Percentiles rank a stretch among this genome's conserved stretches.
These are phyloP conservation scores for Chlamydomonas incerta DNA, from an alignment of 139 green algal species.

Conservation along the genomic window DNA sequence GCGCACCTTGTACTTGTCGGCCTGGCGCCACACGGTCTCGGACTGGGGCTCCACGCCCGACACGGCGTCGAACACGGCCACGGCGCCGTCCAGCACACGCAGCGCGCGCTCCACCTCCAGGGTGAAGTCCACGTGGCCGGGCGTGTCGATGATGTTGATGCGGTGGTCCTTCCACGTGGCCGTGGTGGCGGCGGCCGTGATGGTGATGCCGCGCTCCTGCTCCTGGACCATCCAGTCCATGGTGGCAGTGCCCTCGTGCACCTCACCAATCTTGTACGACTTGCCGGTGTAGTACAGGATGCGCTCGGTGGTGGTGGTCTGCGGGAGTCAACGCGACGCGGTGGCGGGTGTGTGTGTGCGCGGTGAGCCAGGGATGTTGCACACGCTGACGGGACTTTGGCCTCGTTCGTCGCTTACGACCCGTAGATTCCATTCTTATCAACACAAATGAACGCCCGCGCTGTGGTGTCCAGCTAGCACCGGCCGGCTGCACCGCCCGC, in stretches of 20 bases:
- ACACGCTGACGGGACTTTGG: too few species aligned
- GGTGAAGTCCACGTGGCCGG: constrained; percentile 98
- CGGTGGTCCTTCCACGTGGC: constrained; percentile 96
- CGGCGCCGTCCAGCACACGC: constrained; percentile 97
- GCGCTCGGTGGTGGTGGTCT: constrained; percentile 98
- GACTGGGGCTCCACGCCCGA: constrained; percentile 98
- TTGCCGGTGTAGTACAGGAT: constrained; percentile 99
- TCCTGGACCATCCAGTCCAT: constrained; percentile 97
- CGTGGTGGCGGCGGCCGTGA: constrained; percentile 98
- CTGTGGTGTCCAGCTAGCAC: too few species aligned
- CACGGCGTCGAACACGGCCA: constrained; percentile 97
- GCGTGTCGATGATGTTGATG: constrained; percentile 99
- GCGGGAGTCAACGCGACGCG: not conserved
- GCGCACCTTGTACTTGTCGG: constrained; percentile 95
- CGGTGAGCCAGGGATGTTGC: too few species aligned
- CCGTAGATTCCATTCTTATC: too few species aligned
- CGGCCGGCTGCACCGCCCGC: too few species aligned
- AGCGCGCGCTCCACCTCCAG: constrained; percentile 97
- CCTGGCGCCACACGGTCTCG: constrained; percentile 99
- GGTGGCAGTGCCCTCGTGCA: constrained; percentile 98
- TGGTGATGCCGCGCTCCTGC: constrained; percentile 99
- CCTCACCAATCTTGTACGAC: constrained; percentile 99
- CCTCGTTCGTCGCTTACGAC: too few species aligned
- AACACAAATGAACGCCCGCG: too few species aligned
- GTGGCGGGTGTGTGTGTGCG: not conserved